Base-by-base conservation (phyloP, 192 early-diverging fungal genomes). In the Spizellomyces punctatus region DNA sequence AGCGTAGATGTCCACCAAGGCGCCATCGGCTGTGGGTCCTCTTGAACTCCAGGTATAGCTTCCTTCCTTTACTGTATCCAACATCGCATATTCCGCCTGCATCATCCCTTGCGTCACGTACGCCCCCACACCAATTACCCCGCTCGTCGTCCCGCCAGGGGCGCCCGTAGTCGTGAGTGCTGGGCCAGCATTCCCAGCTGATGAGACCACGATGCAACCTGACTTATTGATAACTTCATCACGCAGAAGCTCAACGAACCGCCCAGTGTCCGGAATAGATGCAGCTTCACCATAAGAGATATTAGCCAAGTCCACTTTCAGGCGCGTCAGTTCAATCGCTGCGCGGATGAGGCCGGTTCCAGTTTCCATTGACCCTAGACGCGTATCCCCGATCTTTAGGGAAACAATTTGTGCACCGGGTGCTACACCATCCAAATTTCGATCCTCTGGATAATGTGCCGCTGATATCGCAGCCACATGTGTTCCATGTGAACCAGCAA, bases 401-500 rank as follows among this genome's bases (percentile, higher is more conserved):
- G 94, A 96, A 46, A 99, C 79, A 64, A 99, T 85, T 83, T 97
- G 93, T 10, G 95, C 94, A 60, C 96, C 97, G 0, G 97, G 97
- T 6, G 97, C 97, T 46, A 95, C 83, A 17, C 97, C 97, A 75
- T 95, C 92, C 56, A 92, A 79, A 44, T 81, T 82, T 6, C 91
- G 90, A 50, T 94, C 91, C 8, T 95, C 91, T 6, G 95, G 93
- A 72, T 91, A 89, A 80, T 96, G 79, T 10, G 94, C 95, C 3
- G 94, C 94, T 16, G 94, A 81, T 71, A 99, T 98, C 21, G 91
- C 92, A 45, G 96, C 94, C 58, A 99, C 97, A 68, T 99, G 97
- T 7, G 92, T 97, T 22, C 93, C 91, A 73, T 99, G 97, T 36
- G 86, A 76, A n/a, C 94, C 92, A 55, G 87, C 86, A 47, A 87